These are phyloP conservation scores for Stephania japonica DNA, from an alignment of 164 flowering plant genomes.

Conservation along the genomic window DNA sequence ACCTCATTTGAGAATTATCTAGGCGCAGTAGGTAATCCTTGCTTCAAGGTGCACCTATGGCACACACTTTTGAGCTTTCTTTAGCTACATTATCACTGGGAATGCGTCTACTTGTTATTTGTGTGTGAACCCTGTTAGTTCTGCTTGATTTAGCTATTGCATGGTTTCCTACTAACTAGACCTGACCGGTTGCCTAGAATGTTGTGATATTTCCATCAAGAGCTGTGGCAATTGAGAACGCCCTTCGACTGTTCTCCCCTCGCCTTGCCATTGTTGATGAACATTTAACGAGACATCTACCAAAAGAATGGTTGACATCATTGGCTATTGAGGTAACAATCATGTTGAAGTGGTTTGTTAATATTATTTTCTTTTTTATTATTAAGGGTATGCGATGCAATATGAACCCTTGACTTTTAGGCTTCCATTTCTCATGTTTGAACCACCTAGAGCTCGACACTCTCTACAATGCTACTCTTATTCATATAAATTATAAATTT, in stretches of 20 bases:
- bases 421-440: no score
- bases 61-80: no score
- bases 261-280: slow-evolving; percentile 95
- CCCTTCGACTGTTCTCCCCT: slow-evolving; percentile 83
- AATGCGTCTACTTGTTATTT: no score
- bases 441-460: no score
- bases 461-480: no score
- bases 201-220: slow-evolving; percentile 95
- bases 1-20: no score
- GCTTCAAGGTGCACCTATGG: no score
- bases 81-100: neutral
- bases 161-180: slow-evolving; percentile 12
- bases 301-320: slow-evolving; percentile 82
- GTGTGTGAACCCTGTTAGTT: neutral
- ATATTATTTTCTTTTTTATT: no score
- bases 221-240: slow-evolving; percentile 81
- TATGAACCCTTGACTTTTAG: no score
- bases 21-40: no score
- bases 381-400: no score
- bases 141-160: neutral
- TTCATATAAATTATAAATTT: no score
- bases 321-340: slow-evolving; percentile 58
- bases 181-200: slow-evolving; percentile 44
- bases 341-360: neutral
- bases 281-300: slow-evolving; percentile 76